Evolutionary conservation across 2,329 filamentous ascomycete genomes (phyloP).

Genomic region (Sclerotinia glacialis): DNA sequence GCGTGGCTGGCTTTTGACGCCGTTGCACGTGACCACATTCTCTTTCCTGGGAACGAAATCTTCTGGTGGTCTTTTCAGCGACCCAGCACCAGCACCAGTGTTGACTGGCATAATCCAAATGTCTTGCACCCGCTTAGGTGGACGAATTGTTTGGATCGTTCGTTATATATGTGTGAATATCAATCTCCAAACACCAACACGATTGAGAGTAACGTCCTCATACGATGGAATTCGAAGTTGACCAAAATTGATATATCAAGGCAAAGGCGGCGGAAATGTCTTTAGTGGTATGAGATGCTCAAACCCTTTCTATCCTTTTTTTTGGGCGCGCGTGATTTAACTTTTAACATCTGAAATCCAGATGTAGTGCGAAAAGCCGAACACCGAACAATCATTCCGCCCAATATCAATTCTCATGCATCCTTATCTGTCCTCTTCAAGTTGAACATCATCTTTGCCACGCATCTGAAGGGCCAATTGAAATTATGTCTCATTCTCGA

Average conservation of each 20-base stretch:
- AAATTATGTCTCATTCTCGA: background rate
- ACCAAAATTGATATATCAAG: background rate
- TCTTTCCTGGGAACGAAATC: background rate
- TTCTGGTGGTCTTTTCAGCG: background rate
- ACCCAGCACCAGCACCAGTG: background rate
- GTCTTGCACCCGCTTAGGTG: background rate
- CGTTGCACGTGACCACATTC: background rate
- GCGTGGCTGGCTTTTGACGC: background rate
- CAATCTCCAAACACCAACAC: background rate
- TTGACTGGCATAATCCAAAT: background rate
- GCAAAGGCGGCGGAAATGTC: too few species aligned
- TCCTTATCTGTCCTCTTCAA: slow-evolving; percentile 4
- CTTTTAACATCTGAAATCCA: background rate
- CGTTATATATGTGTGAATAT: background rate
- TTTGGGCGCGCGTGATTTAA: background rate
- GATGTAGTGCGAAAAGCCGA: background rate
- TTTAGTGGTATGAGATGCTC: background rate
- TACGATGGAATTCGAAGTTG: background rate
- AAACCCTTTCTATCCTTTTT: background rate
- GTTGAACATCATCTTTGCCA: background rate
- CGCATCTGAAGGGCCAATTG: background rate
- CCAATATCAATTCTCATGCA: background rate
- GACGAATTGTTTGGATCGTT: background rate
- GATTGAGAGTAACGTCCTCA: background rate
- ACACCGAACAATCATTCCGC: background rate